These are phyloP conservation scores for Helicocarpus griseus DNA, from an alignment of 2,329 filamentous ascomycete genomes.

Conservation along the genomic window DNA sequence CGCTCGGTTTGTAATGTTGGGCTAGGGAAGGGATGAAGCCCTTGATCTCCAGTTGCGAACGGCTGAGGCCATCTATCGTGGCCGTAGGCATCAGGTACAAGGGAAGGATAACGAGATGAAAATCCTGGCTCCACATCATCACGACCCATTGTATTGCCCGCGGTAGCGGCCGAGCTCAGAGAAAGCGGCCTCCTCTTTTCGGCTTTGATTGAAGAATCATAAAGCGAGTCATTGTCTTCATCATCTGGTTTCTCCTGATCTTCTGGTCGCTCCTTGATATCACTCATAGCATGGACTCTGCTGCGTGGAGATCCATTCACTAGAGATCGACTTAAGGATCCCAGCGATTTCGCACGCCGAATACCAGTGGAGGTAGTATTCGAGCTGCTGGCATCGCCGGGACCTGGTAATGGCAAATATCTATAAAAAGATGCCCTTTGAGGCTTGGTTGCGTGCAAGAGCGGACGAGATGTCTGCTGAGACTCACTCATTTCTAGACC, in stretches of 20 bases:
- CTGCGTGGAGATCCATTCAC: neutral
- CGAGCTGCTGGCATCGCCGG: neutral
- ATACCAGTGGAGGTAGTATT: neutral
- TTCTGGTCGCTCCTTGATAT: neutral
- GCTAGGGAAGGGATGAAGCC: neutral
- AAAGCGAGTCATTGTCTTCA: neutral
- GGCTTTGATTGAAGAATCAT: neutral
- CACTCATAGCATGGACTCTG: neutral
- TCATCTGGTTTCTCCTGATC: neutral
- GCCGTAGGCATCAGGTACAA: slow-evolving; percentile 16
- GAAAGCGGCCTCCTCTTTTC: neutral
- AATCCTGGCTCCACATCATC: slow-evolving; percentile 23
- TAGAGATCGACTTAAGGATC: neutral
- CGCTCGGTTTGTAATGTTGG: slow-evolving; percentile 8
- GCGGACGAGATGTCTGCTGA: neutral
- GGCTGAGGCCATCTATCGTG: neutral
- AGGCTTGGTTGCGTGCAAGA: neutral
- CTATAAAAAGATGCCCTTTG: neutral
- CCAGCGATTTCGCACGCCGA: slow-evolving; percentile 6
- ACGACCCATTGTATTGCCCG: slow-evolving; percentile 19
- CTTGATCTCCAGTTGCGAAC: neutral
- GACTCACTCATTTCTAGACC: neutral
- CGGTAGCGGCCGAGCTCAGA: neutral
- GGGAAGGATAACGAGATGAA: slow-evolving; percentile 26
- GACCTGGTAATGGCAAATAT: neutral